Conservation (phyloP, 1,284 basidiomycete genomes). For the Trametes sp. region DNA sequence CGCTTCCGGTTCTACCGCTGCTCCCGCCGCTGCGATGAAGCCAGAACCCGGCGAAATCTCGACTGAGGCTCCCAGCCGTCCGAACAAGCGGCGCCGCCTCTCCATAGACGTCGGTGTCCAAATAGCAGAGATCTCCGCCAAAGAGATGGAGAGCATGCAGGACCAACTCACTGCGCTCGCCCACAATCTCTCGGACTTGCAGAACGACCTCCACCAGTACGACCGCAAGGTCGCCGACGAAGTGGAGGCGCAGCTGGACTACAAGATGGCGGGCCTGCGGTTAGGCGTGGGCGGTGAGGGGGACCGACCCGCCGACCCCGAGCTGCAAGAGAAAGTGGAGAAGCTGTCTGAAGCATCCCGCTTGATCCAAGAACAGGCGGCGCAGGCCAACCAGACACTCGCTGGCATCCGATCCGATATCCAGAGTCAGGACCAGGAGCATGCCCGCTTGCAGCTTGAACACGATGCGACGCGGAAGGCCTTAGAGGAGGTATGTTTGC, state of each 20-base stretch:
- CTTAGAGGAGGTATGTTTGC: slow-evolving; percentile 38
- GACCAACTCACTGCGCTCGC: slow-evolving; percentile 51
- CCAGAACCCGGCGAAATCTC: slow-evolving; percentile 11
- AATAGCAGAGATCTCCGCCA: background rate
- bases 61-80: background rate
- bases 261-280: slow-evolving; percentile 43
- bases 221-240: slow-evolving; percentile 46
- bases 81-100: slow-evolving; percentile 45
- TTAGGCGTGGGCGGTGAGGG: slow-evolving; percentile 4
- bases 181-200: slow-evolving; percentile 46
- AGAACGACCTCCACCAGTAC: slow-evolving; percentile 53
- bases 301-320: slow-evolving; percentile 22
- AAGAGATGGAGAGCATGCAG: slow-evolving; percentile 47
- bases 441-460: slow-evolving; percentile 35
- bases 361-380: background rate
- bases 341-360: slow-evolving; percentile 39
- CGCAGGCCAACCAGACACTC: slow-evolving; percentile 47
- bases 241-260: slow-evolving; percentile 41
- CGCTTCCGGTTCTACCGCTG: background rate
- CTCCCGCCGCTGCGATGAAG: slow-evolving; percentile 1
- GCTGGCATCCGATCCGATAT: slow-evolving; percentile 45
- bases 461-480: slow-evolving; percentile 32
- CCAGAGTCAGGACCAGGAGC: slow-evolving; percentile 39
- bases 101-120: slow-evolving; percentile 31
- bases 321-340: slow-evolving; percentile 49